Evolutionary conservation across 768 basidiomycete species (phyloP), one percentile per base, ranked within the genome.

Genomic region (Trametes villosa): DNA sequence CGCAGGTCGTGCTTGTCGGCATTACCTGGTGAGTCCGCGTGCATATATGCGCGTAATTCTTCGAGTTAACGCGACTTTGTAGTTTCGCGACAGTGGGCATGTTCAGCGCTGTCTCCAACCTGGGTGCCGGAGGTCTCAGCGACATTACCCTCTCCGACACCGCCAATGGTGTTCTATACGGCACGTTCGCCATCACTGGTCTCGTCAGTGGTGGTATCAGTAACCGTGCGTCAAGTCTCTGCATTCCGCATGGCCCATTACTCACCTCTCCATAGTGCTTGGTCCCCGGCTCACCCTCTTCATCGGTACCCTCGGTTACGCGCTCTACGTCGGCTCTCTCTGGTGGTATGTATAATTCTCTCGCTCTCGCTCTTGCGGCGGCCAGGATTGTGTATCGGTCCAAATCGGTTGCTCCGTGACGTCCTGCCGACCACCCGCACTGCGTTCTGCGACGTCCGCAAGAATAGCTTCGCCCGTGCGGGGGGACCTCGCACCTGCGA

Each of bases 251-350:
- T n/a, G n/a, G n/a, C n/a, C n/a, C n/a, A n/a, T 15, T 18, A 4
- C 36, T 38, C 36, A 34, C 15, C 36, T 38, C 36, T 38, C 36
- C 15, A 7, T 38, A 76, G 72, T 78, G 9, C 77, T 85, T n/a
- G 84, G 84, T 2, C 78, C 82, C 26, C 75, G 78, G 17, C 58
- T 78, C 11, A 83, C 85, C 0, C 75, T 86, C 20, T 76, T 76
- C 66, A 40, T 84, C 57, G 84, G 84, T 6, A 78, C 82, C 2
- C 75, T 75, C 52, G 84, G 84, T 42, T 85, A 85, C 61, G 75
- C 79, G 1, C 67, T 83, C 49, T 83, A 83, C 59, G 75, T 83
- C 31, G 78, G 82, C 13, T 68, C 81, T 0, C 75, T 75, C 53
- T 76, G 81, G 81, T 82, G 74, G 74, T 75, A 57, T 27, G 75